These are phyloP conservation scores for Chimonanthus praecox DNA, from an alignment of 164 flowering plant species.

Conservation along the genomic window DNA sequence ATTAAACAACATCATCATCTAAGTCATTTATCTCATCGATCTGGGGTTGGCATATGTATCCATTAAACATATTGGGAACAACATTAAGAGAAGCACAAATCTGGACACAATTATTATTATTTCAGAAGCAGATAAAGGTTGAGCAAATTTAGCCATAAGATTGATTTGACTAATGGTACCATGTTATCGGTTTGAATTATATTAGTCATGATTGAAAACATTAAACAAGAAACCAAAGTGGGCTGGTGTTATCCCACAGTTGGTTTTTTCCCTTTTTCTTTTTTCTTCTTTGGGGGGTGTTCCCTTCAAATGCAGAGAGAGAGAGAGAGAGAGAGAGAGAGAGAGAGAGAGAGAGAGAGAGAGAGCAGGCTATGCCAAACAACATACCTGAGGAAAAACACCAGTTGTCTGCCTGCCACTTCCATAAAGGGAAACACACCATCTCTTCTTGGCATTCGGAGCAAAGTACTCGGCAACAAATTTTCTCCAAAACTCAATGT, in stretches of 20 bases:
- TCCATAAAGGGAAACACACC: conserved; percentile 99
- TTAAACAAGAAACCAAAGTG: not conserved
- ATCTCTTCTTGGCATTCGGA: conserved; percentile 94
- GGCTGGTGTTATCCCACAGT: too few relatives aligned
- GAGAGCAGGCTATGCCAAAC: not conserved
- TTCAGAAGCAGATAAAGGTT: not conserved
- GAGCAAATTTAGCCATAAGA: not conserved
- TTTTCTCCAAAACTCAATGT: conserved; percentile 96
- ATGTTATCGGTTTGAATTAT: not conserved
- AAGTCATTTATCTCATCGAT: too few relatives aligned
- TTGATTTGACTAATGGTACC: not conserved
- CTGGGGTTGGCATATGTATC: too few relatives aligned
- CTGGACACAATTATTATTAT: too few relatives aligned
- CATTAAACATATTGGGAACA: too few relatives aligned
- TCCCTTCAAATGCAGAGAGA: not conserved
- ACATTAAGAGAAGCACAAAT: too few relatives aligned
- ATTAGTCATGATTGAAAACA: not conserved
- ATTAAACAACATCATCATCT: too few relatives aligned
- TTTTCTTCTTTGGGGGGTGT: too few relatives aligned
- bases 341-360: not conserved
- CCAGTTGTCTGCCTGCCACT: conserved; percentile 95
- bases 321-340: too few relatives aligned
- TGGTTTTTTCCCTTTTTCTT: too few relatives aligned
- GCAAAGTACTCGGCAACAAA: conserved; percentile 92
- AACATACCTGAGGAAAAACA: conserved; percentile 91